These are phyloP conservation scores for Metschnikowia borealis DNA, from an alignment of 805 yeast genomes.

Conservation along the genomic window DNA sequence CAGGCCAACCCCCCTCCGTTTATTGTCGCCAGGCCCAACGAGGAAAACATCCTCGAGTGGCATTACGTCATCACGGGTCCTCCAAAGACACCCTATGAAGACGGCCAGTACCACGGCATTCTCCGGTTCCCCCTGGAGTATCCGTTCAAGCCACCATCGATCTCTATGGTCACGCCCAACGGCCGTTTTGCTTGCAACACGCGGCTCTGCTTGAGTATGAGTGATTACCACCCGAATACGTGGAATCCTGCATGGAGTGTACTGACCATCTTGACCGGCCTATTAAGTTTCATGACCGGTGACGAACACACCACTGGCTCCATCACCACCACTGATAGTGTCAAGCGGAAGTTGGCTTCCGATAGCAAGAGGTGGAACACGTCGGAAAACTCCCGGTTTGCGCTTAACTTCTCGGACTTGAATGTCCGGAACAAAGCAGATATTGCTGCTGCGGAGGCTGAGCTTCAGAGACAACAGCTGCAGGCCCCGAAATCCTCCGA, in stretches of 20 bases:
- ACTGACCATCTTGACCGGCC: conserved; percentile 79
- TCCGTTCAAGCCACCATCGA: conserved; percentile 90
- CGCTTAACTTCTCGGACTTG: conserved; percentile 65
- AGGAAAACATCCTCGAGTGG: conserved; percentile 86
- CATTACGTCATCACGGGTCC: conserved; percentile 92
- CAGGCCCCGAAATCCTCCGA: conserved; percentile 5
- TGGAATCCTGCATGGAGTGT: conserved; percentile 99
- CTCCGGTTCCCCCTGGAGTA: conserved; percentile 78
- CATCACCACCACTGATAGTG: conserved; percentile 56
- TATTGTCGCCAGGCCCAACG: conserved; percentile 81
- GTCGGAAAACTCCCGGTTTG: conserved; percentile 53
- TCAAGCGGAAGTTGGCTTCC: conserved; percentile 54
- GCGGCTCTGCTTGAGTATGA: conserved; percentile 83
- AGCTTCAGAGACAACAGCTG: conserved; percentile 11
- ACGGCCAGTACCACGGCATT: conserved; percentile 90
- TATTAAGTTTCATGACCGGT: conserved; percentile 89
- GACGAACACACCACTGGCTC: conserved; percentile 84
- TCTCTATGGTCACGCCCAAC: conserved; percentile 83
- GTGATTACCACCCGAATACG: conserved; percentile 89
- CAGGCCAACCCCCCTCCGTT: conserved; percentile 80
- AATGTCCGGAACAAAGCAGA: conserved; percentile 40
- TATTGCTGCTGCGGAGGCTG: conserved; percentile 20
- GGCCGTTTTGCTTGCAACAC: conserved; percentile 83
- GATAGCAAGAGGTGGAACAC: conserved; percentile 60
- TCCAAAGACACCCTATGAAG: conserved; percentile 78